Base-by-base conservation (phyloP, 805 yeast genomes). In the Komagataella pastoris region DNA sequence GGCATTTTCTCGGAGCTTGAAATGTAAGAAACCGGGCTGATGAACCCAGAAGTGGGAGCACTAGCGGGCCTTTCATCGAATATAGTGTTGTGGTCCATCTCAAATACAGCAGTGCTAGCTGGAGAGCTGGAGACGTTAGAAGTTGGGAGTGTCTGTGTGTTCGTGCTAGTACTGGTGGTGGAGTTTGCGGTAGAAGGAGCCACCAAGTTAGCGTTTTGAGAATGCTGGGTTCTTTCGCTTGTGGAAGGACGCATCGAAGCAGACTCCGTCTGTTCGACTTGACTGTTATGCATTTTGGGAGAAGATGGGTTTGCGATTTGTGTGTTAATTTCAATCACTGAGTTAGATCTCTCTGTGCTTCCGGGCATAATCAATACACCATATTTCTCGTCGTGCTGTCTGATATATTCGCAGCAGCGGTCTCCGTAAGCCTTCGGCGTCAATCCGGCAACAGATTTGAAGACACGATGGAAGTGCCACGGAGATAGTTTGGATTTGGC, bases 401-500 rank as follows among this genome's bases (percentile, higher is more conserved):
- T 74, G 57, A 82, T 70, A 58, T 65, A 80, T 55, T 78, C 82
- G 72, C 79, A 83, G 62, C 95, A 85, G 55, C 81, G 80, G 61
- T 88, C 95, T 50, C 96, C 96, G 60, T 88, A 88, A 6, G 87
- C 83, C 69, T 88, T 86, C 21, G 95, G 95, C 1, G 96, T 88
- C 53, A 87, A 74, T 2, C 95, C 91, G 4, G 95, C 85, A 54
- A 88, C 86, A 52, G 83, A 77, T 65, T 88, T 84, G 72, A 88
- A 88, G 21, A 88, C 95, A 50, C 96, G 72, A 70, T 88, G 96
- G 66, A 88, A 88, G 66, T 88, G 96, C 96, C 96, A 88, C 23
- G 96, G 93, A 8, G 88, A 79, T 54, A 88, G 74, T 57, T 84
- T 84, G 7, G 89, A 82, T 61, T 88, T 85, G 18, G 87, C 81